Evolutionary conservation across 495 filamentous ascomycete genomes (phyloP).

Genomic region (Parathielavia hyrcaniae): DNA sequence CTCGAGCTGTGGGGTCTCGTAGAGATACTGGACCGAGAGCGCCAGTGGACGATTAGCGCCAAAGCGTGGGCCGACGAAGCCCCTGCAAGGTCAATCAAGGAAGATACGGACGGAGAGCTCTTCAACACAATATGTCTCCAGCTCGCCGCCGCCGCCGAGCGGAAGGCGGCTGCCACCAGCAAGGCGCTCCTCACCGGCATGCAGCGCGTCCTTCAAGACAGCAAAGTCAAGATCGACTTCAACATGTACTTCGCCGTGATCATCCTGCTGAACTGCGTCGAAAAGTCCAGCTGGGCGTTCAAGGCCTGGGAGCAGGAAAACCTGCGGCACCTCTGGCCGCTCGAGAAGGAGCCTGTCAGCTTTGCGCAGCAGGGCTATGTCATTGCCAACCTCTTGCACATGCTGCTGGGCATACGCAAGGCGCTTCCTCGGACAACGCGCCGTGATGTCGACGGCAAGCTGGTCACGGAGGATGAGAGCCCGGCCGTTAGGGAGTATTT

Average conservation of each 20-base stretch:
- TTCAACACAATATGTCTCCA: conserved; percentile 57
- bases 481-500: conserved; percentile 53
- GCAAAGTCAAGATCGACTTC: conserved; percentile 60
- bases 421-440: conserved; percentile 56
- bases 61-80: conserved; percentile 29
- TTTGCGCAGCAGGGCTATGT: conserved; percentile 66
- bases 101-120: conserved; percentile 39
- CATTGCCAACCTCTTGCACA: conserved; percentile 64
- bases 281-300: conserved; percentile 79
- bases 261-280: conserved; percentile 70
- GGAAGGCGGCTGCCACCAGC: conserved; percentile 58
- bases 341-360: conserved; percentile 58
- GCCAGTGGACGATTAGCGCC: conserved; percentile 56
- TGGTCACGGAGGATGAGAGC: conserved; percentile 51
- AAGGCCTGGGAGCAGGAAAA: conserved; percentile 62
- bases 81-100: conserved; percentile 34
- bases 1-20: conserved; percentile 74
- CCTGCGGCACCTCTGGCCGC: conserved; percentile 57
- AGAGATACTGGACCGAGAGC: conserved; percentile 63
- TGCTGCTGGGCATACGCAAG: conserved; percentile 68
- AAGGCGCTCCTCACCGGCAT: conserved; percentile 68
- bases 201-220: conserved; percentile 67
- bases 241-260: conserved; percentile 69
- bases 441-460: conserved; percentile 47
- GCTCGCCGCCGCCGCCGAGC: conserved; percentile 66